Percentiles rank a stretch among this genome's conserved stretches.
Conservation (phyloP, 352 stramenopile genomes). For the Peronospora belbahrii region DNA sequence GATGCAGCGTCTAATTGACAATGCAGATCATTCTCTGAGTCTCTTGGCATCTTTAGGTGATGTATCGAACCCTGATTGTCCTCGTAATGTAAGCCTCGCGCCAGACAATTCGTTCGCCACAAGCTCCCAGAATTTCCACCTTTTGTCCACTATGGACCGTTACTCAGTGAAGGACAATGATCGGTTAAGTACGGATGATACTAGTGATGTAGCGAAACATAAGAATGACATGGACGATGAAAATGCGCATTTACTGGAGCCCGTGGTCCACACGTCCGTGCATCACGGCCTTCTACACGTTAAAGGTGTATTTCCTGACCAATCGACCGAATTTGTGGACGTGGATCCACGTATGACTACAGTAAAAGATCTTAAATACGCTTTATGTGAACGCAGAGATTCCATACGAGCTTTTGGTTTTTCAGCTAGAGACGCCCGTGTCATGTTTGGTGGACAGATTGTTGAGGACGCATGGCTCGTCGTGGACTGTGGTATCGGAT, state of each 20-base stretch:
- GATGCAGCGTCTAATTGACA: constrained; percentile 71
- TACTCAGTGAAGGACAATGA: too few relatives aligned
- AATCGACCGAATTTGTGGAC: constrained; percentile 76
- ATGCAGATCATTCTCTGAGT: constrained; percentile 58
- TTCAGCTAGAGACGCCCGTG: constrained; percentile 32
- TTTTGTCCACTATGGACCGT: constrained; percentile 14
- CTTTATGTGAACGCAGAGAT: constrained; percentile 52
- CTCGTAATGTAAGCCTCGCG: constrained; percentile 8
- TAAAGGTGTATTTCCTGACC: constrained; percentile 75
- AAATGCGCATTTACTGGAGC: constrained; percentile 13
- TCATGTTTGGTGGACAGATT: constrained; percentile 72
- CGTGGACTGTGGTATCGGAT: constrained; percentile 68
- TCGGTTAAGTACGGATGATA: too few relatives aligned
- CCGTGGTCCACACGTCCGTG: constrained; percentile 47
- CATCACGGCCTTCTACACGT: constrained; percentile 57
- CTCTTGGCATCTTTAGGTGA: constrained; percentile 61
- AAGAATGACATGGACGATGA: constrained; percentile 4
- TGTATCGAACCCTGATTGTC: constrained; percentile 2
- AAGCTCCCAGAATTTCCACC: constrained; percentile 33
- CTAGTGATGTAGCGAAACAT: constrained; percentile 6
- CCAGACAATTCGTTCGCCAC: constrained; percentile 6
- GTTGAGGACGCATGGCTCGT: constrained; percentile 76
- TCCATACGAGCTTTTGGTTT: constrained; percentile 39
- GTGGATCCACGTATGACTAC: constrained; percentile 65
- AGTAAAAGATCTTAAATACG: constrained; percentile 57